Conservation (phyloP, 78 protist genomes). For the Polysphondylium violaceum region DNA sequence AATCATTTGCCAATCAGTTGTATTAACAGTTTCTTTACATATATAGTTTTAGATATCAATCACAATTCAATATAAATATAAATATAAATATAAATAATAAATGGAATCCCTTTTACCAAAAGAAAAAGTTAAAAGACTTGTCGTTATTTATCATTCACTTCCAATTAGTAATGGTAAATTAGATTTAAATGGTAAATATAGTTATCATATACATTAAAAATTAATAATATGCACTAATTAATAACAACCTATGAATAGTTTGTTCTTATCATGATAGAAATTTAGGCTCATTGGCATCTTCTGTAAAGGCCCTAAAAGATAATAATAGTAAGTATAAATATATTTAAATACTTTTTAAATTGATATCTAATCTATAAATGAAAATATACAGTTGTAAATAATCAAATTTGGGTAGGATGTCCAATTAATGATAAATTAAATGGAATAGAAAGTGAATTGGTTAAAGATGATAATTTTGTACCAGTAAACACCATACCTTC, state of each 20-base stretch:
- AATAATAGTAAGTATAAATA: slow-evolving; percentile 30
- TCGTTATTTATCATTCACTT: slow-evolving; percentile 36
- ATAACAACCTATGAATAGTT: slow-evolving; percentile 1
- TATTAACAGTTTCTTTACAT: too few species aligned
- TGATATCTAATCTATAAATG: not conserved
- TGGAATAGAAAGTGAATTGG: not conserved
- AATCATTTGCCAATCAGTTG: too few species aligned
- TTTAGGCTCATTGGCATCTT: slow-evolving; percentile 33
- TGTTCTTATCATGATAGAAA: slow-evolving; percentile 72
- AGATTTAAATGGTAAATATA: too few species aligned
- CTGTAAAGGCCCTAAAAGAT: slow-evolving; percentile 32
- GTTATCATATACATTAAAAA: too few species aligned
- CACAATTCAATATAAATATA: too few species aligned
- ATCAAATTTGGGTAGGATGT: slow-evolving; percentile 61
- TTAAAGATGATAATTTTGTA: slow-evolving; percentile 3
- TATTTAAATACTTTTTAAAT: not conserved
- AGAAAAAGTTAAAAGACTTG: slow-evolving; percentile 1
- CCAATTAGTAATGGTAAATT: slow-evolving; percentile 25
- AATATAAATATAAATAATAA: not conserved
- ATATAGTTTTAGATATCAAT: too few species aligned
- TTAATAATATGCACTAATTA: not conserved
- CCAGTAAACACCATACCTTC: slow-evolving; percentile 2
- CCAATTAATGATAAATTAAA: slow-evolving; percentile 23
- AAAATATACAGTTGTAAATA: slow-evolving; percentile 11
- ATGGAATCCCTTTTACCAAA: slow-evolving; percentile 35